phyloP scores from a whole-genome alignment of 2,329 filamentous ascomycete genomes.

The Ascochyta pisi region DNA sequence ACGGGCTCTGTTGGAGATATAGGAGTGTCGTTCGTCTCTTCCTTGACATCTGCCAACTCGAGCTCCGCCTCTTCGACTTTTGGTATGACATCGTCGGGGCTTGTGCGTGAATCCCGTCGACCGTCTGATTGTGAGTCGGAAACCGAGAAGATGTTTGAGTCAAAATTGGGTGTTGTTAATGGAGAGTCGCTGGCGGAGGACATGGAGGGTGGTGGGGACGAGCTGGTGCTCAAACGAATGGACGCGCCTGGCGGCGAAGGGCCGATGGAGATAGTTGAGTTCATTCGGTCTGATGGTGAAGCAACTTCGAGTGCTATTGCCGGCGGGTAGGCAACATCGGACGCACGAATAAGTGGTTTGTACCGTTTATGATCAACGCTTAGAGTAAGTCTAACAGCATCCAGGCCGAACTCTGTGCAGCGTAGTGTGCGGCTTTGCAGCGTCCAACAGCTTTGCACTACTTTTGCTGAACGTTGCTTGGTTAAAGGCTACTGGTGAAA shows the following conservation, averaged over 20 bases:
- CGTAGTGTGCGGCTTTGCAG: slow-evolving; percentile 19
- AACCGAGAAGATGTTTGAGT: slow-evolving; percentile 30
- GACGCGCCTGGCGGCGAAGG: slow-evolving; percentile 42
- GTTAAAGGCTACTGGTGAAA: slow-evolving; percentile 16
- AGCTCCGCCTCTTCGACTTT: slow-evolving; percentile 63
- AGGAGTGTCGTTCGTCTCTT: slow-evolving; percentile 42
- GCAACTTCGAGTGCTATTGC: slow-evolving; percentile 28
- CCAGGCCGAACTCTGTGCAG: slow-evolving; percentile 8
- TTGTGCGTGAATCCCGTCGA: slow-evolving; percentile 32
- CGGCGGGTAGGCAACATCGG: slow-evolving; percentile 35
- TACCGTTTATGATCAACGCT: slow-evolving; percentile 1
- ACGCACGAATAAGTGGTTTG: slow-evolving; percentile 17
- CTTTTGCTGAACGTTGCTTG: background rate
- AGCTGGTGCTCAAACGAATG: slow-evolving; percentile 49
- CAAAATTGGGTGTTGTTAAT: slow-evolving; percentile 46
- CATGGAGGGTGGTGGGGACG: slow-evolving; percentile 50
- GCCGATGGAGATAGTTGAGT: slow-evolving; percentile 44
- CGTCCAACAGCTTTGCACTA: background rate
- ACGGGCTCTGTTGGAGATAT: slow-evolving; percentile 47
- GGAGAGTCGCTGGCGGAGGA: slow-evolving; percentile 51
- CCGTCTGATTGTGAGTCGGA: slow-evolving; percentile 37
- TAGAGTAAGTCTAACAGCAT: slow-evolving; percentile 2
- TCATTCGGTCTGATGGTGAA: slow-evolving; percentile 41
- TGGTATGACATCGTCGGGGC: slow-evolving; percentile 52
- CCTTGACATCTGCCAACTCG: slow-evolving; percentile 48